Conservation (phyloP, 176 grass and related monocot genomes). For the Ensete ventricosum region DNA sequence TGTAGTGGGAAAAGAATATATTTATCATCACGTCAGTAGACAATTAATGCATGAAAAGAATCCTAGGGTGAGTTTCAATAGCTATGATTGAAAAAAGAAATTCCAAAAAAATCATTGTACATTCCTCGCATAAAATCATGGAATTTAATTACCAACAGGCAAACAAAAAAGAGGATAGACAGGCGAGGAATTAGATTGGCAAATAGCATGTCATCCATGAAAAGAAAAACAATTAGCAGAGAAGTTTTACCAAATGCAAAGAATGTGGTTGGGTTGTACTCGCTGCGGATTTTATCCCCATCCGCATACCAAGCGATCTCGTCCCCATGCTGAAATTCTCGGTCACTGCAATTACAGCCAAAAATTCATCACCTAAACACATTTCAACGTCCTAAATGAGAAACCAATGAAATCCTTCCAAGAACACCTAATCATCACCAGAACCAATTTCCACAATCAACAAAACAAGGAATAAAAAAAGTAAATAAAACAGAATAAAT, state of each 20-base stretch:
- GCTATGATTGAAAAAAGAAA: no score
- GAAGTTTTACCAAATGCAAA: conserved; percentile 59
- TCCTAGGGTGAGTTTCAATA: no score
- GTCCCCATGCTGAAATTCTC: conserved; percentile 89
- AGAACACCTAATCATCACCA: neutral
- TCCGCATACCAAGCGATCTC: conserved; percentile 96
- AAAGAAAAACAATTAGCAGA: neutral
- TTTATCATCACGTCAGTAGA: neutral
- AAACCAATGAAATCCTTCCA: neutral
- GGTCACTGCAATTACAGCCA: conserved; percentile 46
- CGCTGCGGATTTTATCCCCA: conserved; percentile 70
- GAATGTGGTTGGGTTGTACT: conserved; percentile 58
- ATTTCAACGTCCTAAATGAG: conserved; percentile 33
- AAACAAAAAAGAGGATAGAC: neutral
- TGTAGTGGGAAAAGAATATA: neutral
- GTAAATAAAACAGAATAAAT: neutral
- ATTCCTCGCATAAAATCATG: neutral
- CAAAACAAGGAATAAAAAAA: neutral
- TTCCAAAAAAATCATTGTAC: neutral
- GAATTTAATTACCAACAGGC: no score
- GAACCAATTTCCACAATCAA: neutral
- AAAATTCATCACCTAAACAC: conserved; percentile 9
- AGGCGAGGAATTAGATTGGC: neutral
- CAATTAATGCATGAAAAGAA: neutral
- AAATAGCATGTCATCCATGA: neutral